Base-by-base conservation (phyloP, 352 stramenopile species). In the Pythium brachiatum region DNA sequence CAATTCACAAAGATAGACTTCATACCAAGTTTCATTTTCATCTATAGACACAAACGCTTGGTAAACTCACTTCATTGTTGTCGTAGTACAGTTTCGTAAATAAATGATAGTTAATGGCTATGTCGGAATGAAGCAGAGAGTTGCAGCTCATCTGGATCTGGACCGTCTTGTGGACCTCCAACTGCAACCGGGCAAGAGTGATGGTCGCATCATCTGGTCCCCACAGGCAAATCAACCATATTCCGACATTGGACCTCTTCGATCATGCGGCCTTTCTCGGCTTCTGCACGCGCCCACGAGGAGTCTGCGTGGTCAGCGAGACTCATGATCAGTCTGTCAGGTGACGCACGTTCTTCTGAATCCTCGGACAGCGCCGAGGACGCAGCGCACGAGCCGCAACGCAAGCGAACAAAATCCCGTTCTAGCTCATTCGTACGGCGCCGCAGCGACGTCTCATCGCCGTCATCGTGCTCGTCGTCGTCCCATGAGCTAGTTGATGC, bases 401-500 rank as follows among this genome's bases (percentile, higher is more conserved):
- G 36, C 36, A 43, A 43, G 36, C 36, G 36, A 16, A 20, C 12
- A 6, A 43, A 43, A n/a, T 16, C 36, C 5, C 36, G 36, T 7
- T 12, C 36, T 43, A 16, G 9, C 13, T 43, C 36, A 7, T 16
- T 43, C 36, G 36, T 43, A 5, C 36, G 36, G 36, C 36, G 36
- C 13, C 36, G 36, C 36, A 43, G 36, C 13, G 36, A 43, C 20
- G 26, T 51, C 36, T 51, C 48, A 9, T 56, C 58, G 29, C 51
- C 58, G 8, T 25, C n/a, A 29, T 59, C 58, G 16, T 59, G 13
- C 13, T 7, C 58, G 2, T 53, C 48, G 25, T 65, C 58, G 9
- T 51, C 57, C 9, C 25, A 27, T 9, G 48, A 32, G 5, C 11
- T 41, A 16, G 25, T 18, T 6, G 50, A 39, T 0, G 31, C 47